A percentile compares a stretch with the other conserved stretches of the same genome.
Evolutionary conservation across 352 stramenopile species (phyloP).

Genomic region (Globisporangium rhizosaccharum): DNA sequence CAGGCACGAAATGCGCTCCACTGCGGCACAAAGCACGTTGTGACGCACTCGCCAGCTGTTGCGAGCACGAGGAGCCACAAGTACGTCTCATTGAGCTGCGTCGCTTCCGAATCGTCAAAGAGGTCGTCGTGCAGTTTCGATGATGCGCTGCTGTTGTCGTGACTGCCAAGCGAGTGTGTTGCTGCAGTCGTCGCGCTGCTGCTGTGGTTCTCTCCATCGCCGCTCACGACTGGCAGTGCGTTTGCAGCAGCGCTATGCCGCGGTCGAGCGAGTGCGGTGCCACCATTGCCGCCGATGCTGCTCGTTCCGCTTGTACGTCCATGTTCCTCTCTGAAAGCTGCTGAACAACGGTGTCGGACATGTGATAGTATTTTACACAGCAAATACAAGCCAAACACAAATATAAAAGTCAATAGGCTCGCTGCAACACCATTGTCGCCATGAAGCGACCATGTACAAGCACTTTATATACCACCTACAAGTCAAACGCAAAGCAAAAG

Average conservation of each 20-base stretch:
- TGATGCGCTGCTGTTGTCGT: background rate
- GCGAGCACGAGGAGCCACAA: conserved; percentile 70
- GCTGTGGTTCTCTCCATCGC: background rate
- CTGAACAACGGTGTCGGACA: too few relatives aligned
- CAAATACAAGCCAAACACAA: too few relatives aligned
- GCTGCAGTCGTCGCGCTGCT: background rate
- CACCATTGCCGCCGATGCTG: background rate
- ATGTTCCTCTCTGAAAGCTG: too few relatives aligned
- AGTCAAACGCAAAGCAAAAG: too few relatives aligned
- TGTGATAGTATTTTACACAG: too few relatives aligned
- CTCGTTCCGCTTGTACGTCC: too few relatives aligned
- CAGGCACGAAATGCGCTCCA: conserved; percentile 30
- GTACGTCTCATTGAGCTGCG: conserved; percentile 43
- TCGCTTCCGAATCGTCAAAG: conserved; percentile 18
- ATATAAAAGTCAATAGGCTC: too few relatives aligned
- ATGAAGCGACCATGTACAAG: too few relatives aligned
- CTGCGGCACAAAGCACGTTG: conserved; percentile 67
- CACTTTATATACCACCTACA: too few relatives aligned
- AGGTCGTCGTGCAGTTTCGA: conserved; percentile 1
- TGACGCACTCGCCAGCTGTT: conserved; percentile 67
- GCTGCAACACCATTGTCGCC: too few relatives aligned
- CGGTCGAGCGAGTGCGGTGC: conserved; percentile 1
- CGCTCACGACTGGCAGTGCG: conserved; percentile 8
- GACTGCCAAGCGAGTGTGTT: background rate
- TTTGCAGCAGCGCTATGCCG: conserved; percentile 4